phyloP scores from a whole-genome alignment of 352 stramenopile species.

The Phytophthora macrochlamydospora region DNA sequence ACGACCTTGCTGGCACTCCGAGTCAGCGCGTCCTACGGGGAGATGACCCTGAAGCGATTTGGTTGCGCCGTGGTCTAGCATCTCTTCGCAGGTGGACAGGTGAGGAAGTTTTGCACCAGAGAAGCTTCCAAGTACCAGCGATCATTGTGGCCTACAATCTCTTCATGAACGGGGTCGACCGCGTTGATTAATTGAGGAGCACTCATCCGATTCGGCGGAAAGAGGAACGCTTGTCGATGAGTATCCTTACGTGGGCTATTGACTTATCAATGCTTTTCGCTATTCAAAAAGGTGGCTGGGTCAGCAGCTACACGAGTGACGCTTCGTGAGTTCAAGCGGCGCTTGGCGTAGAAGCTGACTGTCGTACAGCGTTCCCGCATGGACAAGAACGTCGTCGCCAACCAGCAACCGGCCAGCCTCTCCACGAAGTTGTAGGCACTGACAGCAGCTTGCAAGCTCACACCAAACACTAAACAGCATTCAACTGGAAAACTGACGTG shows the following conservation, averaged over 20 bases:
- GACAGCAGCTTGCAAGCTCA: neutral
- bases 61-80: neutral
- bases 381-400: neutral
- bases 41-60: neutral
- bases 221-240: slow-evolving; percentile 1
- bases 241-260: neutral
- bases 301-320: neutral
- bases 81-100: neutral
- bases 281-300: neutral
- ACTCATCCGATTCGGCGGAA: neutral
- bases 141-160: neutral
- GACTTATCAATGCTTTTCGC: neutral
- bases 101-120: neutral
- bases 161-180: neutral
- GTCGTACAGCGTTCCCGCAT: neutral
- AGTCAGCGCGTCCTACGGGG: neutral
- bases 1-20: neutral
- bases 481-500: neutral
- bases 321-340: neutral
- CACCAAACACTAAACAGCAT: neutral
- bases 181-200: neutral
- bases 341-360: neutral
- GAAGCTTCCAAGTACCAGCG: neutral
- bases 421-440: neutral
- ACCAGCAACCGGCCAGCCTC: neutral